These are phyloP conservation scores for Cladorrhinum sp. DNA, from an alignment of 2,329 filamentous ascomycete genomes.

Conservation along the genomic window DNA sequence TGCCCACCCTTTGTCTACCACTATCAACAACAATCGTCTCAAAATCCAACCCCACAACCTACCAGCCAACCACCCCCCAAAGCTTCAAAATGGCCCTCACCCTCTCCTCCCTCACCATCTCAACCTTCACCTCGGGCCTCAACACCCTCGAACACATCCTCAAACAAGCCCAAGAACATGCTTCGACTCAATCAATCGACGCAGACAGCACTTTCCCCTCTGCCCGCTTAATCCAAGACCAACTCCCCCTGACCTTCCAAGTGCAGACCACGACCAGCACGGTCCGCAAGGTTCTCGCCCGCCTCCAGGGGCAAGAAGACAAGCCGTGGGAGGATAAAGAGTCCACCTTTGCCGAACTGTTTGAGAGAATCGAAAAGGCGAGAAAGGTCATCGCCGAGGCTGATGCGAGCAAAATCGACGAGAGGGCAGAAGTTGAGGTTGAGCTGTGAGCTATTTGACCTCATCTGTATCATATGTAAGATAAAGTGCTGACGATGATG, in stretches of 20 bases:
- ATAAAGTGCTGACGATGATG: background rate
- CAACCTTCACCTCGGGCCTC: conserved; percentile 32
- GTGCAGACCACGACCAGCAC: conserved; percentile 32
- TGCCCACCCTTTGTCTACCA: background rate
- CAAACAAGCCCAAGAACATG: conserved; percentile 27
- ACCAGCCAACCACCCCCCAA: background rate
- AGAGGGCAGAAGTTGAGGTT: conserved; percentile 1
- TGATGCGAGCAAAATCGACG: conserved; percentile 12
- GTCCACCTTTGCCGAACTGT: conserved; percentile 19
- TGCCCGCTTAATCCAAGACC: conserved; percentile 33
- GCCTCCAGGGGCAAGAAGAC: conserved; percentile 27
- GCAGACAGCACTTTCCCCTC: conserved; percentile 28
- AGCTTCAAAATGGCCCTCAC: conserved; percentile 29
- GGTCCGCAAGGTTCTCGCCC: conserved; percentile 27
- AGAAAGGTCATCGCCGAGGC: conserved; percentile 7
- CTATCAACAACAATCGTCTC: background rate
- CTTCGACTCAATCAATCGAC: conserved; percentile 26
- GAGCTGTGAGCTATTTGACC: conserved; percentile 11
- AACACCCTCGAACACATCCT: conserved; percentile 32
- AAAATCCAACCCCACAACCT: background rate
- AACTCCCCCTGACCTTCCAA: conserved; percentile 35
- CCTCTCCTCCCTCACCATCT: conserved; percentile 29
- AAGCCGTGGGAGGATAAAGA: conserved; percentile 26
- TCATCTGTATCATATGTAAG: background rate
- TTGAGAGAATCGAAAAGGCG: conserved; percentile 14